These are phyloP conservation scores for Globisporangium spiculum DNA, from an alignment of 352 stramenopile species.

Conservation along the genomic window DNA sequence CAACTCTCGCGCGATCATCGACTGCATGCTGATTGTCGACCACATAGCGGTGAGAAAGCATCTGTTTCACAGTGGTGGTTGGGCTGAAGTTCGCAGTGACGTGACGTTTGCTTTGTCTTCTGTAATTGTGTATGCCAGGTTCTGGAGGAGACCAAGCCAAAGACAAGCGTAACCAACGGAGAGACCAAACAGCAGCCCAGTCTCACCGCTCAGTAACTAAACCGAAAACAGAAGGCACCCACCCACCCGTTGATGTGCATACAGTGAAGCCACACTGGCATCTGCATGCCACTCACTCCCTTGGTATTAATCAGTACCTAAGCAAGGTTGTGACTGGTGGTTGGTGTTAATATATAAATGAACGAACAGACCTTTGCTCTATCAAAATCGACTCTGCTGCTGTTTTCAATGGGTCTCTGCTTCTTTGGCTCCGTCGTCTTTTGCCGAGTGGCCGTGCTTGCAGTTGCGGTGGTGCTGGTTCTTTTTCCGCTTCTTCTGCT, in stretches of 20 bases:
- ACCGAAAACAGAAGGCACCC: background rate
- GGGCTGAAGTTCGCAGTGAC: background rate
- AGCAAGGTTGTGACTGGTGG: background rate
- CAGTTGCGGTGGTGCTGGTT: conserved; percentile 21
- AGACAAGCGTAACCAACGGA: background rate
- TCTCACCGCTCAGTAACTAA: conserved; percentile 2
- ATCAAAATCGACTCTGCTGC: conserved; percentile 1
- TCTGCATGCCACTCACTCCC: background rate
- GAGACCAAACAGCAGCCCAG: background rate
- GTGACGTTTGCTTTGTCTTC: background rate
- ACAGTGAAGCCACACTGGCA: background rate
- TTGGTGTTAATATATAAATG: conserved; percentile 7
- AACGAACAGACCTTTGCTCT: background rate
- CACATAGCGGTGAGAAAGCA: conserved; percentile 38
- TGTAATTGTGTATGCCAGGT: conserved; percentile 15
- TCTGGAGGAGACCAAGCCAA: conserved; percentile 32
- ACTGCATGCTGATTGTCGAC: conserved; percentile 87
- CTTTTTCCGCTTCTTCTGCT: conserved; percentile 12
- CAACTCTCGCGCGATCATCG: conserved; percentile 81
- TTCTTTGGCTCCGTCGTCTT: background rate
- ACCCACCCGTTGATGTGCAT: background rate
- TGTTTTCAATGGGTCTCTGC: background rate
- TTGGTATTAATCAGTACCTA: background rate
- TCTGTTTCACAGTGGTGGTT: background rate
- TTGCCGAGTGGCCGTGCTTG: conserved; percentile 8